Conservation (phyloP, 345 rosid species). For the Salix viminalis region DNA sequence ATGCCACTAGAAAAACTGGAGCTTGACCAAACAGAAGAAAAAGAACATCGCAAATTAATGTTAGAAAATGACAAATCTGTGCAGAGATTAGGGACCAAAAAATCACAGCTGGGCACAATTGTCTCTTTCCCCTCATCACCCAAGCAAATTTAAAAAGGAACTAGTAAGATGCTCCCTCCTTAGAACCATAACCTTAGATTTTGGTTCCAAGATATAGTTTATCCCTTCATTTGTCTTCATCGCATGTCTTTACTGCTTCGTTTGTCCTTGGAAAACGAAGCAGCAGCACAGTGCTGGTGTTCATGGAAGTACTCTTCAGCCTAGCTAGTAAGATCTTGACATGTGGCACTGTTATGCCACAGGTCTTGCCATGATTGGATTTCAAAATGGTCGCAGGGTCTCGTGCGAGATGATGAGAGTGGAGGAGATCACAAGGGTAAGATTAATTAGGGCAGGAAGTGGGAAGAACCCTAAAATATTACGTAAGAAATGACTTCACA, state of each 20-base stretch:
- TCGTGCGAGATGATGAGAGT: background rate
- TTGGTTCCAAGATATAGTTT: background rate
- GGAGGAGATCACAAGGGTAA: background rate
- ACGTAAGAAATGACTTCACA: too few species aligned
- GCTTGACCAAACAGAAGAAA: conserved; percentile 31
- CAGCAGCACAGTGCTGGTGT: background rate
- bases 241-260: conserved; percentile 5
- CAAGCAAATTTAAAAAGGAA: background rate
- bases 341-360: background rate
- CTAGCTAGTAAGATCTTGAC: background rate
- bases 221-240: conserved; percentile 5
- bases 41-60: conserved; percentile 21
- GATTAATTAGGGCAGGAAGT: background rate
- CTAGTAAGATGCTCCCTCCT: background rate
- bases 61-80: conserved; percentile 30
- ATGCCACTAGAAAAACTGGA: background rate
- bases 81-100: conserved; percentile 29
- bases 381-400: background rate
- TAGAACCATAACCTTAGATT: conserved; percentile 14
- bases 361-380: background rate
- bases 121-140: conserved; percentile 25
- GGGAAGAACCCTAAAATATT: background rate
- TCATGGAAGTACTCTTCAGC: background rate
- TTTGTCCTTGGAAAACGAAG: background rate
- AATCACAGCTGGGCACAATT: conserved; percentile 30